These are phyloP conservation scores for Kwoniella heveanensis DNA, from an alignment of 768 basidiomycete genomes.

Conservation along the genomic window DNA sequence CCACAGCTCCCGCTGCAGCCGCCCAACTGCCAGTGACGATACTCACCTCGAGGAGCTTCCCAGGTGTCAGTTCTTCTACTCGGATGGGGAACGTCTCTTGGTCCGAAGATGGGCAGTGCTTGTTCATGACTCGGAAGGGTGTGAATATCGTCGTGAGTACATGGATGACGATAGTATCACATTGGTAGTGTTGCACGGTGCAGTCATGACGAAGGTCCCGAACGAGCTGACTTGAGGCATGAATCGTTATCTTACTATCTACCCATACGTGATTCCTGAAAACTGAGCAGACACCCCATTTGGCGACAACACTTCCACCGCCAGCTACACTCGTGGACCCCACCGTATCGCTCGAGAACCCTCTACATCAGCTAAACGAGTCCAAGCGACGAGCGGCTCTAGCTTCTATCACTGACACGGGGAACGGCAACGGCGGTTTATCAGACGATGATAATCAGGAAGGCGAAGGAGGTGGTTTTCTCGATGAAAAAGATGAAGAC, in stretches of 20 bases:
- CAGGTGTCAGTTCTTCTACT: conserved; percentile 13
- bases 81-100: conserved; percentile 30
- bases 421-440: neutral
- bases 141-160: conserved; percentile 40
- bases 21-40: neutral
- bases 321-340: conserved; percentile 29
- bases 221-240: no score
- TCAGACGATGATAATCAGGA: no score
- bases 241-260: no score
- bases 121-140: conserved; percentile 29
- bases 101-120: conserved; percentile 48
- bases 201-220: no score
- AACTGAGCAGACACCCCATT: conserved; percentile 33
- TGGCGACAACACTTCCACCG: conserved; percentile 27
- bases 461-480: no score
- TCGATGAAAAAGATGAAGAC: conserved; percentile 16
- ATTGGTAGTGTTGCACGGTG: no score
- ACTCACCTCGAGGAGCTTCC: neutral
- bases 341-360: conserved; percentile 11
- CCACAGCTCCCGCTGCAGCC: no score
- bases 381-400: conserved; percentile 5
- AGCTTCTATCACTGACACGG: neutral
- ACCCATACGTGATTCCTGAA: neutral
- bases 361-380: conserved; percentile 2
- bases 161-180: no score